Evolutionary conservation across 2,329 filamentous ascomycete genomes (phyloP).

Genomic region (Dothiorella sarmentorum): DNA sequence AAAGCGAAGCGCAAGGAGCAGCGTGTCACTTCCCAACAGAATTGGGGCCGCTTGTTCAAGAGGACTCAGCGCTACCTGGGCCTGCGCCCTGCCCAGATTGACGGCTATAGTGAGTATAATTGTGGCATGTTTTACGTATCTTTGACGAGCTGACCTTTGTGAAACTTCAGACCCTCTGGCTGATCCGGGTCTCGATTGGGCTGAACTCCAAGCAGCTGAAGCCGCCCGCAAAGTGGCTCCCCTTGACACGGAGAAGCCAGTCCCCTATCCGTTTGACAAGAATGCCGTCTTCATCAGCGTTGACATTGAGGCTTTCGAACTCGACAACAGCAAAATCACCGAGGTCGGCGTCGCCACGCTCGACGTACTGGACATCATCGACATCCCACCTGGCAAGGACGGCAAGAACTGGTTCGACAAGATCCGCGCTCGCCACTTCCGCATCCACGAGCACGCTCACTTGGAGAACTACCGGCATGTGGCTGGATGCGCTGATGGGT

Average conservation of each 20-base stretch:
- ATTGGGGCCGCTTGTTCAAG: conserved; percentile 56
- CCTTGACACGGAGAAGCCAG: conserved; percentile 46
- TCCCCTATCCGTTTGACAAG: conserved; percentile 48
- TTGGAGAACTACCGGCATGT: conserved; percentile 68
- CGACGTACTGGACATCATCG: conserved; percentile 62
- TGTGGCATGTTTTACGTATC: background rate
- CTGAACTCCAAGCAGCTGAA: conserved; percentile 7
- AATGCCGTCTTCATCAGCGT: conserved; percentile 71
- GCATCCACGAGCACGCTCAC: conserved; percentile 65
- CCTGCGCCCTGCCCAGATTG: conserved; percentile 47
- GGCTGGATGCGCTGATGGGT: conserved; percentile 67
- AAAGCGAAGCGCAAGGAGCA: conserved; percentile 52
- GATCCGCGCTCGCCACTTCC: conserved; percentile 71
- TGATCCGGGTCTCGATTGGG: conserved; percentile 9
- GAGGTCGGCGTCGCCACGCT: conserved; percentile 83
- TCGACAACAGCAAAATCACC: conserved; percentile 63
- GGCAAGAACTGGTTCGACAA: conserved; percentile 64
- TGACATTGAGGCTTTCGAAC: conserved; percentile 81
- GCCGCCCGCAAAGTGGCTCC: conserved; percentile 22
- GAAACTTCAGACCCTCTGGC: conserved; percentile 5
- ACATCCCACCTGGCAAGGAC: conserved; percentile 56
- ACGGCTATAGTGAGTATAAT: conserved; percentile 18
- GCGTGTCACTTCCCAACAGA: conserved; percentile 49
- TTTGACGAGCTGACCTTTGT: background rate
- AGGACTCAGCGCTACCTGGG: conserved; percentile 69